Conservation (phyloP, 371 early-diverging fungal species). For the Capillidium heterosporum region DNA sequence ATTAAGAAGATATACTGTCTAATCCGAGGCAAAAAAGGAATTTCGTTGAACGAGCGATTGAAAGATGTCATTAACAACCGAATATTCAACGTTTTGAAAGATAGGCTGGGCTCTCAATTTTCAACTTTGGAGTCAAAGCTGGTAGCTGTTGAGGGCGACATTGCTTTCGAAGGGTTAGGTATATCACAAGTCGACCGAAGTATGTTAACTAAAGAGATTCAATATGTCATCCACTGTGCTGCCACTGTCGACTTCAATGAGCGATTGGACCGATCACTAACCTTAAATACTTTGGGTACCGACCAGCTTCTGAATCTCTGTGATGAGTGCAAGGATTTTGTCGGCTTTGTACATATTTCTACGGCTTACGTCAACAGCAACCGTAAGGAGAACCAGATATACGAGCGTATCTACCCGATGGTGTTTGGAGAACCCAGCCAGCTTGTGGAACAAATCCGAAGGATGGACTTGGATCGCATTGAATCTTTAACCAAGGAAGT, state of each 20-base stretch:
- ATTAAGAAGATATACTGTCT: slow-evolving; percentile 11
- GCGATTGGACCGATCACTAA: slow-evolving; percentile 15
- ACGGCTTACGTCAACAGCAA: slow-evolving; percentile 22
- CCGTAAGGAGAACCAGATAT: slow-evolving; percentile 20
- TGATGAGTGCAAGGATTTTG: slow-evolving; percentile 20
- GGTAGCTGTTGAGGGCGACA: slow-evolving; percentile 26
- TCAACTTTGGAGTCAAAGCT: slow-evolving; percentile 22
- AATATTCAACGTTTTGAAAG: slow-evolving; percentile 14
- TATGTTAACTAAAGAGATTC: slow-evolving; percentile 19
- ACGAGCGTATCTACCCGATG: slow-evolving; percentile 24
- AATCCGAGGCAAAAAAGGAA: slow-evolving; percentile 12
- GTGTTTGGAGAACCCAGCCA: slow-evolving; percentile 24
- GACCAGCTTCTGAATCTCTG: slow-evolving; percentile 25
- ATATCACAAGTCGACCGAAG: slow-evolving; percentile 21
- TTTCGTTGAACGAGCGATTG: slow-evolving; percentile 13
- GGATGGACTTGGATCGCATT: slow-evolving; percentile 16
- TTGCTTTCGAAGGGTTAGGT: slow-evolving; percentile 23
- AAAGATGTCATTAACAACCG: slow-evolving; percentile 12
- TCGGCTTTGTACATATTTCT: slow-evolving; percentile 29
- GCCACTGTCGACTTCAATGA: slow-evolving; percentile 34
- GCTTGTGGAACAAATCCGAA: slow-evolving; percentile 24
- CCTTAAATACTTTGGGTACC: slow-evolving; percentile 32
- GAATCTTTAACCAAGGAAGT: slow-evolving; percentile 12
- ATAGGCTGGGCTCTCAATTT: slow-evolving; percentile 11
- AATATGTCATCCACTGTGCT: slow-evolving; percentile 32